phyloP scores from a whole-genome alignment of 1,284 basidiomycete species.

The Irpex sp. region DNA sequence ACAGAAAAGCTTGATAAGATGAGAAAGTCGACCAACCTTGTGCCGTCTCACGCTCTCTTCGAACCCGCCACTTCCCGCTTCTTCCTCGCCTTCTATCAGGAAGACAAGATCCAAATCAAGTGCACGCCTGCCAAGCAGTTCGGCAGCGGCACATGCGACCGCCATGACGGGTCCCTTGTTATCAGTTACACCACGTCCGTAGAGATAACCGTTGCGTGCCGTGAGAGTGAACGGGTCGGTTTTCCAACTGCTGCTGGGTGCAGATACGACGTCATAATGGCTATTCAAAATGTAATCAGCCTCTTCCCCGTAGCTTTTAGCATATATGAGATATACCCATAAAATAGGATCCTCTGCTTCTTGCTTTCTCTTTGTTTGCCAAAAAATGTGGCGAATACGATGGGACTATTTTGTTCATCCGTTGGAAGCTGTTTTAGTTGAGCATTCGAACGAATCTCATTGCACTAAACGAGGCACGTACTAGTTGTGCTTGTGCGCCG shows the following conservation, averaged over 20 bases:
- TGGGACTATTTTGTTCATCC: conserved; percentile 67
- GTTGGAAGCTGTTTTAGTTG: conserved; percentile 50
- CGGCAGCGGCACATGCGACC: conserved; percentile 84
- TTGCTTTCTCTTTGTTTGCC: conserved; percentile 56
- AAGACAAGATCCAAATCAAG: conserved; percentile 88
- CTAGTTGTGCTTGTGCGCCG: conserved; percentile 76
- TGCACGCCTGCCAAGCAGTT: conserved; percentile 68
- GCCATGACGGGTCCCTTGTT: conserved; percentile 95
- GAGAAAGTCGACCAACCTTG: conserved; percentile 49
- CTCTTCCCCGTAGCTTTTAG: too few relatives aligned
- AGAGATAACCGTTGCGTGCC: conserved; percentile 89
- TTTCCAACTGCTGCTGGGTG: conserved; percentile 74
- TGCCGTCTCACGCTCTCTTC: conserved; percentile 69
- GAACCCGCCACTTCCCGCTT: conserved; percentile 88
- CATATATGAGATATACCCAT: conserved; percentile 48
- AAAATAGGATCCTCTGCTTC: conserved; percentile 79
- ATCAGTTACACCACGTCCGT: conserved; percentile 89
- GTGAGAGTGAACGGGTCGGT: conserved; percentile 82
- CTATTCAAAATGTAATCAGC: conserved; percentile 31
- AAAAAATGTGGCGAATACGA: conserved; percentile 83
- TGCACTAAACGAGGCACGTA: conserved; percentile 32
- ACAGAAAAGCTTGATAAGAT: conserved; percentile 3
- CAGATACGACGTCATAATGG: conserved; percentile 92
- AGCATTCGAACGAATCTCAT: neutral
- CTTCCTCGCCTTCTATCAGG: conserved; percentile 95